These are phyloP conservation scores for Geotrichum europaeum DNA, from an alignment of 1,139 yeast genomes.

Conservation along the genomic window DNA sequence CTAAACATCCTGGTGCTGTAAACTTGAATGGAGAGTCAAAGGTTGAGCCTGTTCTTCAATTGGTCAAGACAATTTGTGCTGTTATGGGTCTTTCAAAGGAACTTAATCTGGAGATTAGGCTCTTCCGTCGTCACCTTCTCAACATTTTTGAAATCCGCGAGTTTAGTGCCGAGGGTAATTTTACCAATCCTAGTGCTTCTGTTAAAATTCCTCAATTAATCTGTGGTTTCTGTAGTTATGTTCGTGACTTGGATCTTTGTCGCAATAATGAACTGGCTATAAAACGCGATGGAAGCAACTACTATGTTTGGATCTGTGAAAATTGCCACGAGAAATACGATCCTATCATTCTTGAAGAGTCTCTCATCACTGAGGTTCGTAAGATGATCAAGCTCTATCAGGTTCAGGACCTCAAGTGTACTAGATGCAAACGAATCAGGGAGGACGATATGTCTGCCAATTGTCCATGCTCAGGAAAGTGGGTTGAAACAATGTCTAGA, in stretches of 20 bases:
- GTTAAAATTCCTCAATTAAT: constrained; percentile 60
- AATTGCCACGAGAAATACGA: constrained; percentile 63
- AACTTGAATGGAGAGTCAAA: constrained; percentile 22
- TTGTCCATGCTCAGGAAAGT: constrained; percentile 84
- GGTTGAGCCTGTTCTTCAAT: constrained; percentile 65
- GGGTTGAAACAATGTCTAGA: constrained; percentile 48
- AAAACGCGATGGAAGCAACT: constrained; percentile 14
- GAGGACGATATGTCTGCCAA: constrained; percentile 64
- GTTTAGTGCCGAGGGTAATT: constrained; percentile 72
- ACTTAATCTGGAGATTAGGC: constrained; percentile 64
- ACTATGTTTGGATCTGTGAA: constrained; percentile 56
- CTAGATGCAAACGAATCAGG: constrained; percentile 64
- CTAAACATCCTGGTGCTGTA: constrained; percentile 7
- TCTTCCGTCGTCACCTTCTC: constrained; percentile 68
- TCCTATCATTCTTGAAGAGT: constrained; percentile 70
- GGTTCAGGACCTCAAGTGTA: constrained; percentile 76
- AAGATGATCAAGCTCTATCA: constrained; percentile 54
- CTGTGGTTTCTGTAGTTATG: constrained; percentile 73
- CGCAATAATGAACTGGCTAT: constrained; percentile 41
- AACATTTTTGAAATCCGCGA: constrained; percentile 73
- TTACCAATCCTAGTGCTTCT: constrained; percentile 68
- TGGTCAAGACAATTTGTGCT: constrained; percentile 71
- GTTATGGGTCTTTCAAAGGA: constrained; percentile 61
- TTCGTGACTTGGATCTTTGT: constrained; percentile 78
- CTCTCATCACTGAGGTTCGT: constrained; percentile 58